These are phyloP conservation scores for Glonium stellatum DNA, from an alignment of 495 filamentous ascomycete genomes.

Conservation along the genomic window DNA sequence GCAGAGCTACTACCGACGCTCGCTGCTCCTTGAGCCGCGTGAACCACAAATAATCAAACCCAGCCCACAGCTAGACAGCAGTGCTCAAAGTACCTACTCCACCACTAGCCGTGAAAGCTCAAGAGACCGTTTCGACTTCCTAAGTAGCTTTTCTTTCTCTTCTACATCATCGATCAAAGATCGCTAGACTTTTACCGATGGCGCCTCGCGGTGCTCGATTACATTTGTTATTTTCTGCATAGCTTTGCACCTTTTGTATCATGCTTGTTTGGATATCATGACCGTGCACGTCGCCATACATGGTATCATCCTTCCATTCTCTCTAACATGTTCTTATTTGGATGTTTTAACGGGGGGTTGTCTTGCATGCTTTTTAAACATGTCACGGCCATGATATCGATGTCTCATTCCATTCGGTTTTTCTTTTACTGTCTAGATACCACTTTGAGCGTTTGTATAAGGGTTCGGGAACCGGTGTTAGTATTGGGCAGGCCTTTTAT, in stretches of 20 bases:
- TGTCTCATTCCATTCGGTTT: conserved; percentile 9
- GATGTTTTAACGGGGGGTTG: conserved; percentile 4
- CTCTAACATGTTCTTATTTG: neutral
- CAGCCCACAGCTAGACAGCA: conserved; percentile 10
- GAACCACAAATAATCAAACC: conserved; percentile 39
- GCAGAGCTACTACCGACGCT: conserved; percentile 77
- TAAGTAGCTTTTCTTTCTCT: conserved; percentile 23
- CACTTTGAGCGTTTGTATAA: conserved; percentile 22
- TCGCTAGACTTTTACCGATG: conserved; percentile 3
- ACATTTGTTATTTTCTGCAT: neutral
- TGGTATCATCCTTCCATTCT: neutral
- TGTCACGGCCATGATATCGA: conserved; percentile 22
- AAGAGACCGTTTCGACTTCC: conserved; percentile 28
- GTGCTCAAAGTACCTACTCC: conserved; percentile 6
- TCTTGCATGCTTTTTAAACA: conserved; percentile 5
- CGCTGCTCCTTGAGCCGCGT: conserved; percentile 77
- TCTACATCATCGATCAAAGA: conserved; percentile 21
- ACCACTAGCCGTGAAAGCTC: conserved; percentile 19
- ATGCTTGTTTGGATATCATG: conserved; percentile 9
- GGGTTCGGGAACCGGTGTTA: conserved; percentile 3
- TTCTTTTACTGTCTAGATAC: conserved; percentile 21
- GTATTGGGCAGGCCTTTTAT: neutral
- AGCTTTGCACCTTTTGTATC: neutral
- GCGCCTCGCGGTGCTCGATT: conserved; percentile 11
- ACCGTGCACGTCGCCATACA: neutral